Conservation (phyloP, 495 filamentous ascomycete genomes). For the Talaromyces stipitatus region DNA sequence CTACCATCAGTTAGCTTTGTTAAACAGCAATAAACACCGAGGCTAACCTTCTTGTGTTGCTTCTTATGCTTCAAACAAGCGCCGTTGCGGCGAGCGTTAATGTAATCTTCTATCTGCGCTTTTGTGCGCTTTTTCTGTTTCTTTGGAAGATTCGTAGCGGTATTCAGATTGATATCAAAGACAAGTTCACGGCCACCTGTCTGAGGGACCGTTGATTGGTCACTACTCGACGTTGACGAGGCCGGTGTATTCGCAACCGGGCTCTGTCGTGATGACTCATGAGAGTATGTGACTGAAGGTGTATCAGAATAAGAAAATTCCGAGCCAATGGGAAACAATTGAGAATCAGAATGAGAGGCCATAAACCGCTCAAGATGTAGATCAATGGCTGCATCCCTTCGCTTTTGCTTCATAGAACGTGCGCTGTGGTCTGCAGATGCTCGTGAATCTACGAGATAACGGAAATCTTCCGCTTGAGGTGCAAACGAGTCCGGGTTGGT, state of each 20-base stretch:
- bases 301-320: not conserved
- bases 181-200: slow-evolving; percentile 29
- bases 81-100: slow-evolving; percentile 38
- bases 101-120: slow-evolving; percentile 42
- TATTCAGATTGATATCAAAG: slow-evolving; percentile 43
- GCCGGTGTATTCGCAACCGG: not conserved
- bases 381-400: slow-evolving; percentile 35
- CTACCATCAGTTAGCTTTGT: slow-evolving; percentile 23
- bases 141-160: slow-evolving; percentile 32
- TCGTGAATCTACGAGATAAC: not conserved
- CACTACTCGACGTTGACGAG: not conserved
- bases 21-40: not conserved
- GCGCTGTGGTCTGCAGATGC: slow-evolving; percentile 26
- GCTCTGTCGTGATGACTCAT: slow-evolving; percentile 1
- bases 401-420: slow-evolving; percentile 36
- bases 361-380: slow-evolving; percentile 33
- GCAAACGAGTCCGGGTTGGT: not conserved
- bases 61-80: slow-evolving; percentile 42
- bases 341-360: slow-evolving; percentile 12
- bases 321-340: not conserved
- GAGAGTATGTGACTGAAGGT: not conserved
- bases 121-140: slow-evolving; percentile 40
- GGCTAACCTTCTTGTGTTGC: slow-evolving; percentile 39
- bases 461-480: slow-evolving; percentile 2
- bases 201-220: not conserved